Conservation (phyloP, 2,329 filamentous ascomycete species). For the Hysterium pulicare region DNA sequence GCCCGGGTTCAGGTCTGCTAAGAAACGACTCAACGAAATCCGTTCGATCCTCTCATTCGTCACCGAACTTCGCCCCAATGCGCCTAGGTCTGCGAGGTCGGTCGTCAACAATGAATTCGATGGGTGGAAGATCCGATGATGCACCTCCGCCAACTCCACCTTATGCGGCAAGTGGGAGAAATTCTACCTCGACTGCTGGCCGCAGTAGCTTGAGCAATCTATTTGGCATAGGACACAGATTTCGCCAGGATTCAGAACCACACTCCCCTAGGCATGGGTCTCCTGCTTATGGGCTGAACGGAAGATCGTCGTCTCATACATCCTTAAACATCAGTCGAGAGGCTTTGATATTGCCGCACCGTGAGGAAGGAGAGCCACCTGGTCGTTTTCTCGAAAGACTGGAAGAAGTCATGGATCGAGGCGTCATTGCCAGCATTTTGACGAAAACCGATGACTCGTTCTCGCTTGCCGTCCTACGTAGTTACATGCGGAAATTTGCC, state of each 20-base stretch:
- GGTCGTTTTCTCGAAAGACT: slow-evolving; percentile 83
- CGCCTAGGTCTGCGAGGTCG: slow-evolving; percentile 65
- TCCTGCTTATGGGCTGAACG: slow-evolving; percentile 54
- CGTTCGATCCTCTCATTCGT: slow-evolving; percentile 61
- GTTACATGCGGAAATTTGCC: slow-evolving; percentile 91
- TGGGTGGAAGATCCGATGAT: slow-evolving; percentile 69
- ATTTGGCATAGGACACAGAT: slow-evolving; percentile 68
- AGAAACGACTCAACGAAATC: slow-evolving; percentile 62
- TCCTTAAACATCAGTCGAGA: slow-evolving; percentile 76
- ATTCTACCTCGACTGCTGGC: slow-evolving; percentile 78
- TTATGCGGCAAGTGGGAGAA: slow-evolving; percentile 52
- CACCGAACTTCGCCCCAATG: slow-evolving; percentile 54
- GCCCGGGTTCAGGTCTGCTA: slow-evolving; percentile 46
- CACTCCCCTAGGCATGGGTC: slow-evolving; percentile 60
- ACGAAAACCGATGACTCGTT: slow-evolving; percentile 86
- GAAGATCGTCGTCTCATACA: slow-evolving; percentile 74
- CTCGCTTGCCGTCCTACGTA: slow-evolving; percentile 76
- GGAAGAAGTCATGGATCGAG: slow-evolving; percentile 74
- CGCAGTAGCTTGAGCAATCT: slow-evolving; percentile 91
- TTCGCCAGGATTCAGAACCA: slow-evolving; percentile 78
- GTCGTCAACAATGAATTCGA: slow-evolving; percentile 86
- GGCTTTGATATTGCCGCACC: slow-evolving; percentile 66
- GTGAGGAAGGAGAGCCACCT: slow-evolving; percentile 83
- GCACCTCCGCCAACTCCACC: slow-evolving; percentile 60
- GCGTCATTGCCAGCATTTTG: slow-evolving; percentile 78